Conservation (phyloP, 208 protist species). For the Crithidia brevicula region DNA sequence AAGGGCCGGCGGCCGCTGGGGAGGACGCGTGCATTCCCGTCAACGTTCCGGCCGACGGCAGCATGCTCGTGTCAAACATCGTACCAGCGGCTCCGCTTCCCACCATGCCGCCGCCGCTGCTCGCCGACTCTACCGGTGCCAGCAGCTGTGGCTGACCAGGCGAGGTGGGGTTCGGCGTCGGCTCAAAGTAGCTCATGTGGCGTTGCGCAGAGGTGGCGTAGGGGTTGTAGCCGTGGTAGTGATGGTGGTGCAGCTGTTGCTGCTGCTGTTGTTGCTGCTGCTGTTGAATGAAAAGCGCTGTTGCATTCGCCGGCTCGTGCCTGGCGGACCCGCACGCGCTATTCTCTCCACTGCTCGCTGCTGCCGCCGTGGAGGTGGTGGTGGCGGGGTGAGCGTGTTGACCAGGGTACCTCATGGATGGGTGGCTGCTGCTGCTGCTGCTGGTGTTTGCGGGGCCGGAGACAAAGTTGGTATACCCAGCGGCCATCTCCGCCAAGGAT, state of each 20-base stretch:
- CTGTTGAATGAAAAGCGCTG: background rate
- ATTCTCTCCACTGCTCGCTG: constrained; percentile 4
- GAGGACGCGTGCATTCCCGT: background rate
- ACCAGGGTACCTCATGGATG: constrained; percentile 4
- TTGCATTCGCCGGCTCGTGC: background rate
- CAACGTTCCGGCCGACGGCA: no score
- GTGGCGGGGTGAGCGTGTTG: background rate
- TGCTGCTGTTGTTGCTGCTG: constrained; percentile 19
- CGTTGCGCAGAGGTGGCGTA: background rate
- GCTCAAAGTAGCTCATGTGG: background rate
- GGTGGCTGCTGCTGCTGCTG: background rate
- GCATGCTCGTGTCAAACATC: constrained; percentile 6
- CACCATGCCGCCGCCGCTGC: background rate
- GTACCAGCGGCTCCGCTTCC: constrained; percentile 19
- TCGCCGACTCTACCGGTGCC: background rate
- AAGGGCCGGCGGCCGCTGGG: background rate
- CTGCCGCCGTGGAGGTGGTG: background rate
- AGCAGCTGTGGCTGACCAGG: background rate
- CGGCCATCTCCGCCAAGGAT: constrained; percentile 5
- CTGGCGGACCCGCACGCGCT: constrained; percentile 1
- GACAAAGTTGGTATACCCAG: background rate
- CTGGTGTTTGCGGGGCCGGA: background rate
- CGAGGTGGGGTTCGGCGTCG: background rate
- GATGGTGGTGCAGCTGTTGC: background rate
- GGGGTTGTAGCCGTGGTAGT: background rate